Percentiles rank a stretch among this genome's conserved stretches.
These are phyloP conservation scores for Dalbergia cultrata DNA, from an alignment of 306 rosid species.

Conservation along the genomic window DNA sequence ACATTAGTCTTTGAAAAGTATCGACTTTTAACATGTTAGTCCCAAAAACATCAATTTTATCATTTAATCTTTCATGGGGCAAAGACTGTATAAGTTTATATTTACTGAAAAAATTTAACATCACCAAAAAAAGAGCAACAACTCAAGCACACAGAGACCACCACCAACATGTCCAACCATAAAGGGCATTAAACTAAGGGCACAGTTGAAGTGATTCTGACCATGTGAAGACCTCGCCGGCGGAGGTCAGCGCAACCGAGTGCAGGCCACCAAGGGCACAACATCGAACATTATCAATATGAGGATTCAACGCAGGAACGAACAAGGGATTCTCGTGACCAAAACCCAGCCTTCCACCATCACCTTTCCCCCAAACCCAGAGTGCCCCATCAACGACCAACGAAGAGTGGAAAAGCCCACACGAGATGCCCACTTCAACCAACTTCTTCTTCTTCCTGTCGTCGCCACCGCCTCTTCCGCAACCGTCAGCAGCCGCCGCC, in stretches of 20 bases:
- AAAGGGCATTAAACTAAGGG: neutral
- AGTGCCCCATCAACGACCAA: slow-evolving; percentile 67
- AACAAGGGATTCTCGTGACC: slow-evolving; percentile 82
- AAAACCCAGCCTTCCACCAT: slow-evolving; percentile 89
- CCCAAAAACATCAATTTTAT: no score
- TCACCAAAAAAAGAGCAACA: neutral
- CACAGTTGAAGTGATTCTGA: slow-evolving; percentile 58
- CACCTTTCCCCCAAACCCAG: slow-evolving; percentile 99
- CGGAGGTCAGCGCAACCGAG: slow-evolving; percentile 70
- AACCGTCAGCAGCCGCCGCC: neutral
- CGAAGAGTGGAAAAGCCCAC: slow-evolving; percentile 93
- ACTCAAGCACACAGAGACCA: neutral
- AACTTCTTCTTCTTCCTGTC: neutral
- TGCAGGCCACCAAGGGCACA: slow-evolving; percentile 86
- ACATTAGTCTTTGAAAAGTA: no score
- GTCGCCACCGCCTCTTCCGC: neutral
- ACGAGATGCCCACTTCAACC: slow-evolving; percentile 77
- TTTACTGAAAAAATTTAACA: neutral
- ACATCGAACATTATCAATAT: slow-evolving; percentile 60
- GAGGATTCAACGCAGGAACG: slow-evolving; percentile 79
- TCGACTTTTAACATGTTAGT: no score
- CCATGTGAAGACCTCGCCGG: slow-evolving; percentile 88
- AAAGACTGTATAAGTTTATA: no score
- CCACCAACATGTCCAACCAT: neutral
- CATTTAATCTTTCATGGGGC: no score